These are phyloP conservation scores for Pseudogymnoascus sp. DNA, from an alignment of 2,329 filamentous ascomycete species.

Conservation along the genomic window DNA sequence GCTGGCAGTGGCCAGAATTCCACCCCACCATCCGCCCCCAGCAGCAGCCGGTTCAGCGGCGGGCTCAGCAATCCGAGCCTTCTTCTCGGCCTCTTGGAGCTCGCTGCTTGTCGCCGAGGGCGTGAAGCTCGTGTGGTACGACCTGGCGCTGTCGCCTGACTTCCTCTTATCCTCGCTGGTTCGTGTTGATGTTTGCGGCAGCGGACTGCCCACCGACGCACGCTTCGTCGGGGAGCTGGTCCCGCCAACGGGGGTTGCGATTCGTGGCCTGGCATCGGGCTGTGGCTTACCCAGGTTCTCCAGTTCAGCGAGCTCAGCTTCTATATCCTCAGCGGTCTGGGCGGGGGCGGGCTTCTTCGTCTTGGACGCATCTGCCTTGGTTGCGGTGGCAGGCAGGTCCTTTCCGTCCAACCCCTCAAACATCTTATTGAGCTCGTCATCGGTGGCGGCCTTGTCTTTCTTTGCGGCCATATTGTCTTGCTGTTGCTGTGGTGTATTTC, in stretches of 20 bases:
- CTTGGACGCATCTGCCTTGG: constrained; percentile 34
- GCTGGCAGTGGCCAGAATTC: constrained; percentile 66
- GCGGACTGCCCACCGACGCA: constrained; percentile 34
- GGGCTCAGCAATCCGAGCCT: constrained; percentile 38
- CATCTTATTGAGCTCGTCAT: constrained; percentile 58
- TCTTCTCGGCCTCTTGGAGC: constrained; percentile 49
- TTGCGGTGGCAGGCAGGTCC: constrained; percentile 27
- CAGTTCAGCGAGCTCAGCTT: constrained; percentile 61
- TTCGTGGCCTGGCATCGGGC: constrained; percentile 72
- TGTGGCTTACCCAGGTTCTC: constrained; percentile 60
- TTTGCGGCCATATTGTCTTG: constrained; percentile 47
- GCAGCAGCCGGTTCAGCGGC: constrained; percentile 21
- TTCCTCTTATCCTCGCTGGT: constrained; percentile 68
- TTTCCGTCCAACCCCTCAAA: constrained; percentile 55
- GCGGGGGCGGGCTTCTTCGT: constrained; percentile 31
- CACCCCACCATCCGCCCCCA: constrained; percentile 80
- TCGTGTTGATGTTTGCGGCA: constrained; percentile 43
- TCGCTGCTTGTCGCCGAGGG: constrained; percentile 48
- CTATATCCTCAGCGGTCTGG: constrained; percentile 55
- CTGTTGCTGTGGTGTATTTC: neutral
- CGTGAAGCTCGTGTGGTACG: constrained; percentile 64
- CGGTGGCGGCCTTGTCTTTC: constrained; percentile 47
- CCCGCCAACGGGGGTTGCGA: constrained; percentile 24
- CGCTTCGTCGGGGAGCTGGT: constrained; percentile 37
- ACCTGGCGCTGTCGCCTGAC: constrained; percentile 68